These are phyloP conservation scores for Daldinia grandis DNA, from an alignment of 495 filamentous ascomycete species.

Conservation along the genomic window DNA sequence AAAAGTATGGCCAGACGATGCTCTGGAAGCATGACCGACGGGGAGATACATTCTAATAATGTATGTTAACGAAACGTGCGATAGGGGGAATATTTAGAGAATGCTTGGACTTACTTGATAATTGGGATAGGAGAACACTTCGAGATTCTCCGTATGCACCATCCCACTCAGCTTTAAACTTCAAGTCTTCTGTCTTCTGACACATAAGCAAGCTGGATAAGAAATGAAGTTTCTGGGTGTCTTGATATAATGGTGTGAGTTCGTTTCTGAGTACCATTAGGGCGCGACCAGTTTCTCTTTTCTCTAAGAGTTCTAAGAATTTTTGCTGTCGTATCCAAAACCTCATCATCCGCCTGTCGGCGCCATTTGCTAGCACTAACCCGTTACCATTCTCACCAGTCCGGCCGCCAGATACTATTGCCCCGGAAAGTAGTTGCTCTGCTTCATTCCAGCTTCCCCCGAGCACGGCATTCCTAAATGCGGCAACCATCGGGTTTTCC, in stretches of 20 bases:
- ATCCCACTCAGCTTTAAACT: slow-evolving; percentile 85
- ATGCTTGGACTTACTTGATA: slow-evolving; percentile 73
- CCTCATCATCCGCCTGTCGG: slow-evolving; percentile 56
- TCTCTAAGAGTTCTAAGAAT: slow-evolving; percentile 89
- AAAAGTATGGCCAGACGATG: slow-evolving; percentile 89
- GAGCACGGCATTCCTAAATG: slow-evolving; percentile 83
- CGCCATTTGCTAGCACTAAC: slow-evolving; percentile 56
- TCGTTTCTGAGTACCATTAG: slow-evolving; percentile 84
- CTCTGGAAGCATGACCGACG: slow-evolving; percentile 97
- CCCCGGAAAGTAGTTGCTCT: slow-evolving; percentile 78
- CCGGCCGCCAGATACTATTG: slow-evolving; percentile 58
- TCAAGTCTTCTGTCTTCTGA: slow-evolving; percentile 77
- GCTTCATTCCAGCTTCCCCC: slow-evolving; percentile 85
- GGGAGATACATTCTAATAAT: slow-evolving; percentile 83
- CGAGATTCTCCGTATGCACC: slow-evolving; percentile 83
- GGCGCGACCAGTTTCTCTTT: slow-evolving; percentile 73
- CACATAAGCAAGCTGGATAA: slow-evolving; percentile 94
- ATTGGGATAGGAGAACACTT: slow-evolving; percentile 74
- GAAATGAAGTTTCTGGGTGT: slow-evolving; percentile 75
- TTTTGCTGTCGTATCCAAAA: slow-evolving; percentile 93
- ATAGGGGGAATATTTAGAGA: slow-evolving; percentile 1
- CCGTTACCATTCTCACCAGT: slow-evolving; percentile 55
- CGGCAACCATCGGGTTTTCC: slow-evolving; percentile 83
- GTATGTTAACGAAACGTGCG: slow-evolving; percentile 19
- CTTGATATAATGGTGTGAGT: slow-evolving; percentile 85